phyloP scores from a whole-genome alignment of 345 rosid genomes.

The Erucastrum elatum region DNA sequence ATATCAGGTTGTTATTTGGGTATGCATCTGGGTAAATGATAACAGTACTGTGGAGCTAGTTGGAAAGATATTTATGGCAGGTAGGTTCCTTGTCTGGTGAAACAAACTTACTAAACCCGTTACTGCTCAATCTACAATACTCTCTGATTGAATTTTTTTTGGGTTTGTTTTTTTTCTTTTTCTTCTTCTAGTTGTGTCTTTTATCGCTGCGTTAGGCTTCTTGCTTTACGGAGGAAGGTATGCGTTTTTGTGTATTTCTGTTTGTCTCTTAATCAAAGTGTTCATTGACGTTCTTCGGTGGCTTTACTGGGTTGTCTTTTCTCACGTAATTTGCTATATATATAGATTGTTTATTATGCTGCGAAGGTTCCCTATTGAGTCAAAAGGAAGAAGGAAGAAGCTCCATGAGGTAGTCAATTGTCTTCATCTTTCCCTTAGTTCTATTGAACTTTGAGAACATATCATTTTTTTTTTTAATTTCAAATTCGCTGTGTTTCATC shows the following conservation, averaged over 20 bases:
- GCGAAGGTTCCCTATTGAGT: conserved; percentile 94
- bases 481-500: not conserved
- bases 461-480: not conserved
- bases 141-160: not conserved
- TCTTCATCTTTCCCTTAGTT: conserved; percentile 11
- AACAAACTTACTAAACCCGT: conserved; percentile 18
- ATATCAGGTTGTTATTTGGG: conserved; percentile 83
- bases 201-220: conserved; percentile 89
- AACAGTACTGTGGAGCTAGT: conserved; percentile 67
- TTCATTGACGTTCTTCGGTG: not conserved
- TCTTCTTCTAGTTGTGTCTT: conserved; percentile 61
- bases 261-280: conserved; percentile 12
- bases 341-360: conserved; percentile 93
- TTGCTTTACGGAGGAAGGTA: conserved; percentile 98
- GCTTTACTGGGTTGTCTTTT: not conserved
- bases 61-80: conserved; percentile 89
- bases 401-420: conserved; percentile 75
- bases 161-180: not conserved
- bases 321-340: conserved; percentile 20
- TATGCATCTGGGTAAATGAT: conserved; percentile 77
- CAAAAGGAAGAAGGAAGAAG: conserved; percentile 97
- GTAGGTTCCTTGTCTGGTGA: conserved; percentile 43
- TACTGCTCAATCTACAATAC: not conserved
- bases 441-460: not conserved
- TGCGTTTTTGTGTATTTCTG: conserved; percentile 20